These are phyloP conservation scores for Salix arbutifolia DNA, from an alignment of 345 rosid genomes.

Conservation along the genomic window DNA sequence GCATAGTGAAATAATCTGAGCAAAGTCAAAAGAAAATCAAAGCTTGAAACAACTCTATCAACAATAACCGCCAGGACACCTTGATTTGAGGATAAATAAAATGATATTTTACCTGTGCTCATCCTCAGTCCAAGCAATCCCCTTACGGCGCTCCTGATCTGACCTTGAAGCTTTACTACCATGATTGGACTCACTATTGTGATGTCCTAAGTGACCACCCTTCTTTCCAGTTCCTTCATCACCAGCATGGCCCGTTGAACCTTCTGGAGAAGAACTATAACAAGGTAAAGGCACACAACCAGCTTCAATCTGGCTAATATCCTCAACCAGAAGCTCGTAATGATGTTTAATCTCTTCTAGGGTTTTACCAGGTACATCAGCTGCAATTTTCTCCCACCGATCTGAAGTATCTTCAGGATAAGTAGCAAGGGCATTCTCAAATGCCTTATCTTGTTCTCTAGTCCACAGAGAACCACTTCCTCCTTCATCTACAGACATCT, in stretches of 20 bases:
- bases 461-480: constrained; percentile 63
- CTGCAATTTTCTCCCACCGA: constrained; percentile 71
- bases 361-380: constrained; percentile 75
- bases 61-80: not conserved
- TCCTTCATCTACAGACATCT: constrained; percentile 51
- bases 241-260: constrained; percentile 53
- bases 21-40: not conserved
- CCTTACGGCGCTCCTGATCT: constrained; percentile 95
- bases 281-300: constrained; percentile 83
- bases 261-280: constrained; percentile 55
- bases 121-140: constrained; percentile 98
- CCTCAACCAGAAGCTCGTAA: constrained; percentile 77
- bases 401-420: constrained; percentile 61
- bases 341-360: constrained; percentile 71
- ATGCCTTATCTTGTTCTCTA: constrained; percentile 82
- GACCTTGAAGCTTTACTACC: constrained; percentile 75
- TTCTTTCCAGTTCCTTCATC: constrained; percentile 76
- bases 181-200: constrained; percentile 55
- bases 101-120: constrained; percentile 34
- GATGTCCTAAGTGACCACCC: constrained; percentile 49
- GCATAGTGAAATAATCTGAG: not conserved
- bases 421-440: constrained; percentile 79
- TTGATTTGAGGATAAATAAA: not conserved
- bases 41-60: not conserved
- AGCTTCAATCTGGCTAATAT: constrained; percentile 71